These are phyloP conservation scores for Trichoderma citrinoviride DNA, from an alignment of 2,329 filamentous ascomycete genomes.

Conservation along the genomic window DNA sequence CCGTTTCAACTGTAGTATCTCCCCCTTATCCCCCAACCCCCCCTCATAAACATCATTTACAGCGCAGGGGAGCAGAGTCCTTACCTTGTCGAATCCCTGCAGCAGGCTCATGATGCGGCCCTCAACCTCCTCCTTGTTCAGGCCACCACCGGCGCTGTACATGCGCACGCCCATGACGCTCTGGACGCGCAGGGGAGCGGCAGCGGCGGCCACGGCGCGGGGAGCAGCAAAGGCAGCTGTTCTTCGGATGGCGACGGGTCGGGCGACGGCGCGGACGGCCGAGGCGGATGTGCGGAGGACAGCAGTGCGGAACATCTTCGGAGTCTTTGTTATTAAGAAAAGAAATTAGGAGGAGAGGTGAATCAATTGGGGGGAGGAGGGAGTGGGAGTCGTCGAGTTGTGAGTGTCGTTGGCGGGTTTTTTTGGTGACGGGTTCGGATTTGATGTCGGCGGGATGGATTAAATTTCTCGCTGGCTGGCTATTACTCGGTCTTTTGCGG, in stretches of 20 bases:
- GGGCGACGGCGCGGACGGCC: slow-evolving; percentile 46
- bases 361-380: slow-evolving; percentile 13
- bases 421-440: slow-evolving; percentile 7
- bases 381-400: neutral
- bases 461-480: slow-evolving; percentile 46
- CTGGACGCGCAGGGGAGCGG: slow-evolving; percentile 53
- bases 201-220: slow-evolving; percentile 42
- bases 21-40: neutral
- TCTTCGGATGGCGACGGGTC: slow-evolving; percentile 52
- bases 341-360: neutral
- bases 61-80: slow-evolving; percentile 18
- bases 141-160: slow-evolving; percentile 79
- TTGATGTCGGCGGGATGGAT: slow-evolving; percentile 31
- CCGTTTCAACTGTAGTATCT: neutral
- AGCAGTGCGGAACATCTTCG: slow-evolving; percentile 81
- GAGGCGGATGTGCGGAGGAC: slow-evolving; percentile 69
- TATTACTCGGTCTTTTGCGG: slow-evolving; percentile 30
- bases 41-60: slow-evolving; percentile 20
- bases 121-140: slow-evolving; percentile 82
- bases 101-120: slow-evolving; percentile 89
- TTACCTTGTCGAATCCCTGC: slow-evolving; percentile 90
- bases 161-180: slow-evolving; percentile 70
- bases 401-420: slow-evolving; percentile 19
- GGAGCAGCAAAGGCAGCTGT: slow-evolving; percentile 57
- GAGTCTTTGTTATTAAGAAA: neutral